Evolutionary conservation across 768 basidiomycete genomes (phyloP), one percentile per base, ranked within the genome.

Genomic region (Boletus sp.): DNA sequence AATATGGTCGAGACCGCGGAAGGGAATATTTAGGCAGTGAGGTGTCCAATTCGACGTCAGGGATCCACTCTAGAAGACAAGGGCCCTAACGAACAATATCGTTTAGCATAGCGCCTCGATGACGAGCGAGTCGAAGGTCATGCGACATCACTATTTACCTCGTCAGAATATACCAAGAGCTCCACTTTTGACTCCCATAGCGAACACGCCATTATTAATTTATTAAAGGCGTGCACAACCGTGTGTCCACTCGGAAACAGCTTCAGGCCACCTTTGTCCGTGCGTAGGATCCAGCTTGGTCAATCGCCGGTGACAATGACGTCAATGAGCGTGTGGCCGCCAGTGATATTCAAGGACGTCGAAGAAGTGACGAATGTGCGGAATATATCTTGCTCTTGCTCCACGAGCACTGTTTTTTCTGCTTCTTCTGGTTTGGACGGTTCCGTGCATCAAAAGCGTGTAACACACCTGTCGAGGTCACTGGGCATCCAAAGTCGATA

Each of bases 281-380:
- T 86, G 32, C 80, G 79, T 52, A 96, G 62, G 59, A 98, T 86
- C 96, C 95, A 98, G 64, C 85, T 84, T 29, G 95, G 92, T 50
- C 85, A 79, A 68, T 95, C 92, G 0, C 96, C 96, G 0, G 92
- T 94, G 63, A 97, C 85, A 74, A 98, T 96, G 7, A 89, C 87
- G 5, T 89, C 90, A 4, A 80, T 78, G 55, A 82, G 79, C 29
- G 76, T 78, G 42, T 61, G 47, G 15, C 35, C 37, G 17, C 67
- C 73, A 30, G 35, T 50, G 45, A 46, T 32, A 40, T 59, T 57
- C 44, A 28, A 29, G 4, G 81, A 80, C 12, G 80, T 73, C 1
- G 75, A 59, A 40, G 84, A 82, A 5, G 85, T 87, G 57, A 80
- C 71, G 60, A 91, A 91, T 4, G 75, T 76, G 52, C 86, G 79